Evolutionary conservation across 176 grass and related monocot species (phyloP), one percentile per base, ranked within the genome.

Genomic region (Juncus inflexus): DNA sequence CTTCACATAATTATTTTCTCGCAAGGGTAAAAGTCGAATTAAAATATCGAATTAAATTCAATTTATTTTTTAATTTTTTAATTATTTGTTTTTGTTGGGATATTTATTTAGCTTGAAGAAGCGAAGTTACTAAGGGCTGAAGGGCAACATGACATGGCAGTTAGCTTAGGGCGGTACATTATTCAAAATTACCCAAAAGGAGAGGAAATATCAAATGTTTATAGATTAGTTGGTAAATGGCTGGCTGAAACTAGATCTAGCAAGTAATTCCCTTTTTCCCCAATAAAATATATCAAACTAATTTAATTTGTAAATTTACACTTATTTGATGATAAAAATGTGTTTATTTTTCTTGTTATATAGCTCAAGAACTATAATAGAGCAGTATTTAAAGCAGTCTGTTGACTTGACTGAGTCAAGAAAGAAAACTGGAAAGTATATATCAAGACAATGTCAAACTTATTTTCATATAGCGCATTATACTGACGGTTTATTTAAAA

Each of bases 171-270:
- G 28, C 86, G 78, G 63, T 90, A 90, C 70, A 80, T 96, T 60
- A 53, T 90, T 64, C 76, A 87, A 66, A 96, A 87, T 41, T 80
- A 87, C 65, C 40, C 84, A 58, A 76, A 71, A 55, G 83, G 69
- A 72, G 89, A 85, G 64, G 54, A 80, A 15, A 61, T 90, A 40
- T 80, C 91, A 72, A 86, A 87, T 85, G 87, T 90, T 45, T 90
- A 87, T 45, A 83, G 87, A 51, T 77, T 95, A 66, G 84, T 95
- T 42, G 91, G 91, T 45, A 95, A 95, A 75, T 95, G 91, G 91
- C 74, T 95, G 68, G 91, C 86, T 75, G 86, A 95, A 90, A 95
- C 91, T 87, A 81, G 86, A 85, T 95, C 81, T 19, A 95, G 91
- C 91, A 87, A 90, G 90, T 90, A 95, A 82, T 63, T 52, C 37